A percentile compares a stretch with the other conserved stretches of the same genome.
These are phyloP conservation scores for Umbelopsis ramanniana DNA, from an alignment of 192 early-diverging fungal species.

Conservation along the genomic window DNA sequence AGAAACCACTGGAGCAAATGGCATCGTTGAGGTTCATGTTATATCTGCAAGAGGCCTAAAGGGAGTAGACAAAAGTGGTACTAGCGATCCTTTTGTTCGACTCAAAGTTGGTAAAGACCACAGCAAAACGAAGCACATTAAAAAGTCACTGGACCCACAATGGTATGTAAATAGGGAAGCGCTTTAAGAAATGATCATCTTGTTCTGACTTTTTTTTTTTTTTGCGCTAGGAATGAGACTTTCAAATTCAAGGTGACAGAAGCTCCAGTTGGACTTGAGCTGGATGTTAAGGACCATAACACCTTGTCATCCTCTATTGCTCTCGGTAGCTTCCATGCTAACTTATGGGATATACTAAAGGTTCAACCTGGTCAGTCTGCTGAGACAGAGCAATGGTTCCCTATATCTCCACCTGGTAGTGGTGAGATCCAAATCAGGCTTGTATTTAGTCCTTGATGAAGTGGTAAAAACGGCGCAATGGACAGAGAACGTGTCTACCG, in stretches of 20 bases:
- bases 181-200: constrained; percentile 15
- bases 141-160: constrained; percentile 34
- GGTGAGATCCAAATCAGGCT: constrained; percentile 26
- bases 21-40: constrained; percentile 42
- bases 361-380: constrained; percentile 6
- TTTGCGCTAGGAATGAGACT: constrained; percentile 13
- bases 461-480: no score
- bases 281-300: constrained; percentile 21
- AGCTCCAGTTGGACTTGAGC: not conserved
- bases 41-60: constrained; percentile 54
- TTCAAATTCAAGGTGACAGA: constrained; percentile 10
- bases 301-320: not conserved
- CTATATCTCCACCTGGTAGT: constrained; percentile 24
- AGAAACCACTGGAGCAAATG: constrained; percentile 23
- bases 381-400: constrained; percentile 9
- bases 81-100: constrained; percentile 33
- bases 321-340: not conserved
- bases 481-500: no score
- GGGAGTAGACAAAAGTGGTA: constrained; percentile 53
- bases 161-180: constrained; percentile 28
- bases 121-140: constrained; percentile 30
- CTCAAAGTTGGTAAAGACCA: constrained; percentile 21
- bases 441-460: constrained; percentile 21
- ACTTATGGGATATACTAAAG: constrained; percentile 14
- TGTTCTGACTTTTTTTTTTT: not conserved